These are phyloP conservation scores for Globomyces pollinis-pini DNA, from an alignment of 192 early-diverging fungal genomes.

Conservation along the genomic window DNA sequence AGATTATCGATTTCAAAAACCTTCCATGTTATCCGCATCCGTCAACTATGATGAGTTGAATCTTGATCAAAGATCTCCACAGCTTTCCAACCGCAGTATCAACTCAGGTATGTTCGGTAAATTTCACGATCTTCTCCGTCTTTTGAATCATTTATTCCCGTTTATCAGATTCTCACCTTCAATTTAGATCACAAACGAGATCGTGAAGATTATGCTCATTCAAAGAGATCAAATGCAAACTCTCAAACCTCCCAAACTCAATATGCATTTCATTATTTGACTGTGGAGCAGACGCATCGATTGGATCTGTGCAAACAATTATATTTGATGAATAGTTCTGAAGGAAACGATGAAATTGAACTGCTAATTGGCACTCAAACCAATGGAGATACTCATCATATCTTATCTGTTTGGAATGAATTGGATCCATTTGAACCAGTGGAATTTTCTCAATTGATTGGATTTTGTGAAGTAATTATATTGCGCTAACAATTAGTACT, in stretches of 20 bases:
- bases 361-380: neutral
- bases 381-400: neutral
- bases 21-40: conserved; percentile 2
- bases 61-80: too few species aligned
- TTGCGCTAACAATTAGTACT: conserved; percentile 17
- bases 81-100: too few species aligned
- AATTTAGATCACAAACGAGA: too few species aligned
- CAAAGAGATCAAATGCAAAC: too few species aligned
- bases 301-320: neutral
- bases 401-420: conserved; percentile 10
- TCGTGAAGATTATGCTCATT: too few species aligned
- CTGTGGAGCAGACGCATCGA: neutral
- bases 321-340: neutral
- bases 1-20: neutral
- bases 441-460: conserved; percentile 2
- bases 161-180: too few species aligned
- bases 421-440: neutral
- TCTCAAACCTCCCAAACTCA: too few species aligned
- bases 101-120: too few species aligned
- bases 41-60: too few species aligned
- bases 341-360: neutral
- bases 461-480: conserved; percentile 9
- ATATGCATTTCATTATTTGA: too few species aligned
- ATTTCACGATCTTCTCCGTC: too few species aligned
- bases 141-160: too few species aligned